Conservation (phyloP, 257 asterid species). For the Avicennia marina region DNA sequence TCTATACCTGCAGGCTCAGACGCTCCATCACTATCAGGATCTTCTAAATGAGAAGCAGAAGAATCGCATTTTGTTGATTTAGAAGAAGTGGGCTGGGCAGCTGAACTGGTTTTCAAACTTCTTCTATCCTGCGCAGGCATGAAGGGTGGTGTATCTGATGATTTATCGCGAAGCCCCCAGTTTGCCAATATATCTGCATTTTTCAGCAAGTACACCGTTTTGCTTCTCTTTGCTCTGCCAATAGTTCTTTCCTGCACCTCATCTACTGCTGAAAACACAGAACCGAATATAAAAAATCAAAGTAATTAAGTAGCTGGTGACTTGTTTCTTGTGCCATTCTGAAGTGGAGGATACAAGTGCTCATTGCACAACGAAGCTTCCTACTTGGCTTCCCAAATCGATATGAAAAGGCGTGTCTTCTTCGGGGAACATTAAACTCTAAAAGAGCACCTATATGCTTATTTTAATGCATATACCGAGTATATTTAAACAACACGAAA, state of each 20-base stretch:
- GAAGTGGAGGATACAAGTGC: neutral
- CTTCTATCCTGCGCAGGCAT: neutral
- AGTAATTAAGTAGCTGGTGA: neutral
- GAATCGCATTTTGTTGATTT: slow-evolving; percentile 20
- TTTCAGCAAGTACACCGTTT: slow-evolving; percentile 10
- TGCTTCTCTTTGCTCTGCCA: slow-evolving; percentile 30
- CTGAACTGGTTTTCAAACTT: neutral
- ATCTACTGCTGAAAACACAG: neutral
- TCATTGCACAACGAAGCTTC: neutral
- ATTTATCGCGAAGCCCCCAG: slow-evolving; percentile 12
- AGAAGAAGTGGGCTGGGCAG: slow-evolving; percentile 22
- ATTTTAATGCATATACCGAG: neutral
- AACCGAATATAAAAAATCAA: neutral
- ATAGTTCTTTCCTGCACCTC: slow-evolving; percentile 15
- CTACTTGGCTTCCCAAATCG: neutral
- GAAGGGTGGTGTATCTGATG: neutral
- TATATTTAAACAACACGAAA: neutral
- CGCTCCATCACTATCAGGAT: slow-evolving; percentile 13
- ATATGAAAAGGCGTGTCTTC: neutral
- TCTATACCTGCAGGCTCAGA: slow-evolving; percentile 23
- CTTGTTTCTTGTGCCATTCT: neutral
- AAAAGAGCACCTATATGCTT: neutral
- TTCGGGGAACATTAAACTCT: neutral
- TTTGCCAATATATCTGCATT: slow-evolving; percentile 11
- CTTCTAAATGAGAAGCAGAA: slow-evolving; percentile 22